Evolutionary conservation across 257 asterid genomes (phyloP).

Genomic region (Rauvolfia tetraphylla): DNA sequence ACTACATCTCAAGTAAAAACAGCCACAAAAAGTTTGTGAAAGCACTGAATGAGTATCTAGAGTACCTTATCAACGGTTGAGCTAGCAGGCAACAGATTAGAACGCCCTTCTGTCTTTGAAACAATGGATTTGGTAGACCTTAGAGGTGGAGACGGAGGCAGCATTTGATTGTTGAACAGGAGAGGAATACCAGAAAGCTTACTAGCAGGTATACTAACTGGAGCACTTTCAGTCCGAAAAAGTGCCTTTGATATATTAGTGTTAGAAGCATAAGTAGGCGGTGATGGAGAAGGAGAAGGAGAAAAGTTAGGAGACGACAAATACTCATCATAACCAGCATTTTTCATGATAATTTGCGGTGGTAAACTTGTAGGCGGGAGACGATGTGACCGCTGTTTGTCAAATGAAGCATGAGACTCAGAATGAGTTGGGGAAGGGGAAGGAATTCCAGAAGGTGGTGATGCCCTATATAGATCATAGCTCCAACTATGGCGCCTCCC

Average conservation of each 20-base stretch:
- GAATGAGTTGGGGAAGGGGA: conserved; percentile 80
- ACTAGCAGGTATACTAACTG: conserved; percentile 58
- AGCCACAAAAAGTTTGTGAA: neutral
- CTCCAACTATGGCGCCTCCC: conserved; percentile 93
- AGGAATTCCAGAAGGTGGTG: conserved; percentile 62
- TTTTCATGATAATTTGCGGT: conserved; percentile 38
- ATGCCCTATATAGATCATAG: conserved; percentile 68
- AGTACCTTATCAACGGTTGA: conserved; percentile 58
- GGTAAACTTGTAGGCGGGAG: conserved; percentile 60
- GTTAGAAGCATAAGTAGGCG: conserved; percentile 47
- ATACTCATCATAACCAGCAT: conserved; percentile 61
- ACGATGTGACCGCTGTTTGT: conserved; percentile 37
- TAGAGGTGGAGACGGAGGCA: conserved; percentile 54
- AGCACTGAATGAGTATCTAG: conserved; percentile 13
- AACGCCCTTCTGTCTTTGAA: conserved; percentile 33
- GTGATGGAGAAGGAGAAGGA: conserved; percentile 75
- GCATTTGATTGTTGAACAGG: conserved; percentile 39
- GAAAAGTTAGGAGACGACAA: conserved; percentile 66
- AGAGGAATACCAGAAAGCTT: conserved; percentile 44
- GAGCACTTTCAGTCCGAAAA: conserved; percentile 75
- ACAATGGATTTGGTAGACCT: conserved; percentile 35
- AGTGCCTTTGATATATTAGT: conserved; percentile 47
- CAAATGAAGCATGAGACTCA: conserved; percentile 46
- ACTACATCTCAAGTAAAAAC: neutral
- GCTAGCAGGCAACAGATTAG: conserved; percentile 40